Conservation (phyloP, 1,284 basidiomycete species). For the Boletus mariae region DNA sequence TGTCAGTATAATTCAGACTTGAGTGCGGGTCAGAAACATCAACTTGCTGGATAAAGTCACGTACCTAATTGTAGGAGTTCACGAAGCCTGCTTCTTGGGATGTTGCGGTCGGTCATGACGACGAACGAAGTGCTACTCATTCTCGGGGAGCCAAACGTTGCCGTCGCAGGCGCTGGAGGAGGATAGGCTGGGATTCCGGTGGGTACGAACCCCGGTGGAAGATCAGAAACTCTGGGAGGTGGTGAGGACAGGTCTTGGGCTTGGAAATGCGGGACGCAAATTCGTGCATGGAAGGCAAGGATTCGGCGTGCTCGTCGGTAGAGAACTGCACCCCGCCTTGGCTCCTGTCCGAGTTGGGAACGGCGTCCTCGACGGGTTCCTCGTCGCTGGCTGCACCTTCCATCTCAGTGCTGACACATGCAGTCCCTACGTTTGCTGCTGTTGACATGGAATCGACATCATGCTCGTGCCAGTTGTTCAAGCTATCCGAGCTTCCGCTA, state of each 20-base stretch:
- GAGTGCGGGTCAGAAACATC: no score
- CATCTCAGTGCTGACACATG: constrained; percentile 33
- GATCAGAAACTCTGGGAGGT: constrained; percentile 15
- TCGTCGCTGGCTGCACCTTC: constrained; percentile 21
- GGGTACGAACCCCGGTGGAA: constrained; percentile 28
- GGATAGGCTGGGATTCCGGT: constrained; percentile 11
- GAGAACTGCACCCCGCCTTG: constrained; percentile 19
- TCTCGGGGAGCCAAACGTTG: constrained; percentile 13
- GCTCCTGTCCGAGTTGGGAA: not conserved
- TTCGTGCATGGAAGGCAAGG: constrained; percentile 16
- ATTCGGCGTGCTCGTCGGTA: not conserved
- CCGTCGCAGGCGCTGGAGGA: not conserved
- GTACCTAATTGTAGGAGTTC: no score
- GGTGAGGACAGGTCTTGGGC: constrained; percentile 8
- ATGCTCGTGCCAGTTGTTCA: constrained; percentile 25
- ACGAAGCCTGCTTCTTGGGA: no score
- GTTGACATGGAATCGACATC: constrained; percentile 12
- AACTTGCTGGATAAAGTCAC: no score
- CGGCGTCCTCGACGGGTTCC: constrained; percentile 13
- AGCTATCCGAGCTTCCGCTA: constrained; percentile 16
- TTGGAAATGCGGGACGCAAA: constrained; percentile 11
- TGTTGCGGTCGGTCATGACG: not conserved
- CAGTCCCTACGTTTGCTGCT: constrained; percentile 10
- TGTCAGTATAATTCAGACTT: no score
- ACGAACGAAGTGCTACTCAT: constrained; percentile 9